These are phyloP conservation scores for Nemophila menziesii DNA, from an alignment of 257 asterid genomes.

Conservation along the genomic window DNA sequence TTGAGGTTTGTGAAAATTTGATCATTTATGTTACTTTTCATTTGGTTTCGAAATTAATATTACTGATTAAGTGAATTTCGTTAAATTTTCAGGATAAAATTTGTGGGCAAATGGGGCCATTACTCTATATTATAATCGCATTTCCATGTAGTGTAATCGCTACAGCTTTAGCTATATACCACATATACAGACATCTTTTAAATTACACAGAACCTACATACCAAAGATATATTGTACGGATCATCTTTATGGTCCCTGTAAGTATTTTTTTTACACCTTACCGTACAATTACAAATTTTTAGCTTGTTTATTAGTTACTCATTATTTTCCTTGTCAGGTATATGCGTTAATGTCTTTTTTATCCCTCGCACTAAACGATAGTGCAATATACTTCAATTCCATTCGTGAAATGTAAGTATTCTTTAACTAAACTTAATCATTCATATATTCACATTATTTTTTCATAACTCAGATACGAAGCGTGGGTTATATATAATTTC, in stretches of 20 bases:
- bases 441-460: conserved; percentile 2
- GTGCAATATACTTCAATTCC: conserved; percentile 87
- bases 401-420: conserved; percentile 80
- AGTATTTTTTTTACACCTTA: background rate
- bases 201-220: conserved; percentile 21
- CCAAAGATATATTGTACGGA: conserved; percentile 19
- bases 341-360: conserved; percentile 90
- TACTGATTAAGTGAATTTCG: background rate
- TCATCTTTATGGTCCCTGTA: conserved; percentile 23
- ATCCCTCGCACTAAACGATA: conserved; percentile 52
- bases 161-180: conserved; percentile 39
- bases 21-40: background rate
- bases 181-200: conserved; percentile 45
- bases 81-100: background rate
- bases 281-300: background rate
- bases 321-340: conserved; percentile 43
- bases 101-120: conserved; percentile 39
- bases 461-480: conserved; percentile 56
- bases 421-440: background rate
- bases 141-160: conserved; percentile 66
- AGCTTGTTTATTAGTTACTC: background rate
- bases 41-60: background rate
- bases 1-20: background rate
- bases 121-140: conserved; percentile 53
- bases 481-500: conserved; percentile 88